A percentile compares a stretch with the other conserved stretches of the same genome.
phyloP scores from a whole-genome alignment of 352 stramenopile species.

The Thraustochytrium striatum region DNA sequence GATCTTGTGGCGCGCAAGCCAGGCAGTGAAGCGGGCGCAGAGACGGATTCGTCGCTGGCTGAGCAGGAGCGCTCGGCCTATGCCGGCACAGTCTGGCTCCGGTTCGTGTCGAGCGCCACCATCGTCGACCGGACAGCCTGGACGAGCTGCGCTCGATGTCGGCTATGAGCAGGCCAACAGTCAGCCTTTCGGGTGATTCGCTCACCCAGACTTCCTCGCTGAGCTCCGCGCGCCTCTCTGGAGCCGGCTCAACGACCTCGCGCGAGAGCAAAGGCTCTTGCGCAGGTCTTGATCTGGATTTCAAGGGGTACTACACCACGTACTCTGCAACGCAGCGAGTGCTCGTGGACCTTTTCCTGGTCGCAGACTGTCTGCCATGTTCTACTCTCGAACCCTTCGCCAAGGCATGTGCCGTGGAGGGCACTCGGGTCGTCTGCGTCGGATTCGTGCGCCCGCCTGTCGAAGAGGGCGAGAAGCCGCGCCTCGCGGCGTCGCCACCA shows the following conservation, averaged over 20 bases:
- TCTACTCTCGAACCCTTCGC: neutral
- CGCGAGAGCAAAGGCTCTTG: neutral
- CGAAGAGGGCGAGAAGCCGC: neutral
- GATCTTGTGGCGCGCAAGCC: no score
- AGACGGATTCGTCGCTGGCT: no score
- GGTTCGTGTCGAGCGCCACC: no score
- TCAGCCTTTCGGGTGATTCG: no score
- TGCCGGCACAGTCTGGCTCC: no score
- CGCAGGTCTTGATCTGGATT: slow-evolving; percentile 21
- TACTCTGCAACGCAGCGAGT: neutral
- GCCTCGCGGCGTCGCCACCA: neutral
- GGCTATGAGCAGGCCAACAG: no score
- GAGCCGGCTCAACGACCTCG: neutral
- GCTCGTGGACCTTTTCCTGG: slow-evolving; percentile 5
- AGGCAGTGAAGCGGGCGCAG: no score
- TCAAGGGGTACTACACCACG: slow-evolving; percentile 5
- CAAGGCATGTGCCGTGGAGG: neutral
- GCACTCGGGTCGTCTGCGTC: neutral
- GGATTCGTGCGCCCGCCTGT: no score
- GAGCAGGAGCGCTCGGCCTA: no score
- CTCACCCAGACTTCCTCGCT: no score
- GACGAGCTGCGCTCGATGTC: no score
- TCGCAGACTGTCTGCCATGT: neutral
- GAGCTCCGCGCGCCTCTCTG: neutral
- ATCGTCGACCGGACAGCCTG: no score